A percentile compares a stretch with the other conserved stretches of the same genome.
phyloP scores from a whole-genome alignment of 345 rosid species.

The Jatropha curcas region DNA sequence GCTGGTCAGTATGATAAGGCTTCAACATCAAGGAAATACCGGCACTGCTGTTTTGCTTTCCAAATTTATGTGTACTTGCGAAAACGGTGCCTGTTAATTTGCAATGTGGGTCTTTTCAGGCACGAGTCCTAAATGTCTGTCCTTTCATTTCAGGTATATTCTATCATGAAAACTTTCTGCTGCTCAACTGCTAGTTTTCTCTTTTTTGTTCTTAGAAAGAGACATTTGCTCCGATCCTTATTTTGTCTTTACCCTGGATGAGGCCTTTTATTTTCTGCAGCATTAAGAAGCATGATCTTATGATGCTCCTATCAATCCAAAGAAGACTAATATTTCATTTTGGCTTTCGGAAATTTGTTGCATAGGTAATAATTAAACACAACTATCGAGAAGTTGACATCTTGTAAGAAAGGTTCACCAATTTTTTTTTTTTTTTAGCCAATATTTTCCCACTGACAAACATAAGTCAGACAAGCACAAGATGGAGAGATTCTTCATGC shows the following conservation, averaged over 20 bases:
- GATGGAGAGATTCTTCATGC: conserved; percentile 98
- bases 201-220: conserved; percentile 16
- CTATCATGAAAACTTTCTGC: neutral
- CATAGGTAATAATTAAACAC: conserved; percentile 49
- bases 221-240: conserved; percentile 1
- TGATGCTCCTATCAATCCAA: conserved; percentile 78
- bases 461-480: conserved; percentile 83
- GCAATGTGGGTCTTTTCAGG: conserved; percentile 86
- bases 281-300: conserved; percentile 76
- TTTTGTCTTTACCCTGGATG: conserved; percentile 12
- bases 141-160: conserved; percentile 85
- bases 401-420: neutral
- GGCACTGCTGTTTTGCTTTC: conserved; percentile 51
- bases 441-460: conserved; percentile 73
- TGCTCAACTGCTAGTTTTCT: neutral
- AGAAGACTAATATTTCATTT: conserved; percentile 89
- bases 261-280: conserved; percentile 38
- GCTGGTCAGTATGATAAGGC: conserved; percentile 67
- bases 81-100: conserved; percentile 51
- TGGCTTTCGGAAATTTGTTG: conserved; percentile 92
- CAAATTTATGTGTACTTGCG: conserved; percentile 45
- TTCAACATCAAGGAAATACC: conserved; percentile 79
- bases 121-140: conserved; percentile 99
- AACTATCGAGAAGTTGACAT: neutral
- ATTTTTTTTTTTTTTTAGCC: conserved; percentile 60